These are phyloP conservation scores for Podospora appendiculata DNA, from an alignment of 495 filamentous ascomycete species.

Conservation along the genomic window DNA sequence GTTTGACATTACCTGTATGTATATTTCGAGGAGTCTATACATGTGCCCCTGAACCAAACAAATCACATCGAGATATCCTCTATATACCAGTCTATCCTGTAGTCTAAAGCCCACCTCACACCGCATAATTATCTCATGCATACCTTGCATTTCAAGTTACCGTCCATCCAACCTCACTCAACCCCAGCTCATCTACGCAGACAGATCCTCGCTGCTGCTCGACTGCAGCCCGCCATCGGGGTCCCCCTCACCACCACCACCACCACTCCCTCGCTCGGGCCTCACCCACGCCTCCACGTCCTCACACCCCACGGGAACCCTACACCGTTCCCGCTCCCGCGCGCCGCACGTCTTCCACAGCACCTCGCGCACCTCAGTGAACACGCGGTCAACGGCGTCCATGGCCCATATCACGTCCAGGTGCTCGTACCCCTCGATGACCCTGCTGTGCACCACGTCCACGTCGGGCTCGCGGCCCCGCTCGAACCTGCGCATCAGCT, in stretches of 20 bases:
- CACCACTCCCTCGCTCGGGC: conserved; percentile 2
- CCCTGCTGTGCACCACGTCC: conserved; percentile 66
- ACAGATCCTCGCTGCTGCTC: conserved; percentile 20
- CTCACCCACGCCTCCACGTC: conserved; percentile 30
- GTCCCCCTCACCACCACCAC: background rate
- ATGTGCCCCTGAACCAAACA: too few relatives aligned
- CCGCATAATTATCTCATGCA: too few relatives aligned
- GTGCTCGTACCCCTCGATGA: conserved; percentile 90
- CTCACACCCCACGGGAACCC: conserved; percentile 58
- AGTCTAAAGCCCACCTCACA: too few relatives aligned
- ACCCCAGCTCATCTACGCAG: background rate
- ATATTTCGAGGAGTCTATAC: too few relatives aligned
- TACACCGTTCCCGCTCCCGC: conserved; percentile 48
- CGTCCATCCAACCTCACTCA: too few relatives aligned
- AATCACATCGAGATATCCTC: too few relatives aligned
- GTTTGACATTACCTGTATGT: too few relatives aligned
- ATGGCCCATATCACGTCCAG: conserved; percentile 96
- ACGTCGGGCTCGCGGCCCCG: conserved; percentile 78
- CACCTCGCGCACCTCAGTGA: conserved; percentile 71
- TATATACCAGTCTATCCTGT: too few relatives aligned
- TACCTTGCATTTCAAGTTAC: too few relatives aligned
- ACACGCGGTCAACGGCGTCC: conserved; percentile 78
- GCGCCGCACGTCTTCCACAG: conserved; percentile 65
- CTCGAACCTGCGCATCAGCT: conserved; percentile 66
- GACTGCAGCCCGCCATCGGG: conserved; percentile 11